Conservation (phyloP, 371 early-diverging fungal genomes). For the Lichtheimia ramosa region DNA sequence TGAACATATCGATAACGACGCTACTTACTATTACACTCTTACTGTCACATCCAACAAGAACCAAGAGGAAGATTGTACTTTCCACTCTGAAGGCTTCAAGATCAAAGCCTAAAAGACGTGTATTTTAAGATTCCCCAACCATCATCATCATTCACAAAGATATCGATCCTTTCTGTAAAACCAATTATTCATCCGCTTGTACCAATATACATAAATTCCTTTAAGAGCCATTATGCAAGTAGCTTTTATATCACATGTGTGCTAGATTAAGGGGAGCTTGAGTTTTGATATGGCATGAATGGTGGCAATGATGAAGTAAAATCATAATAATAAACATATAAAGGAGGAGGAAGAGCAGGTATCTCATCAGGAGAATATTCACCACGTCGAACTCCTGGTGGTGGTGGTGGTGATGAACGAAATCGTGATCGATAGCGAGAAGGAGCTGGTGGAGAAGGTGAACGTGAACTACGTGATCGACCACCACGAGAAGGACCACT, state of each 20-base stretch:
- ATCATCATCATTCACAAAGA: not conserved
- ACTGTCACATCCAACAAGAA: constrained; percentile 8
- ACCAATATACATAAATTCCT: not conserved
- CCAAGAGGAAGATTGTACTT: constrained; percentile 9
- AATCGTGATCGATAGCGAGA: constrained; percentile 13
- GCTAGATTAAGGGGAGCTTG: too few relatives aligned
- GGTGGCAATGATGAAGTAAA: constrained; percentile 9
- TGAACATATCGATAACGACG: constrained; percentile 7
- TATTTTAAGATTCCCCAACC: not conserved
- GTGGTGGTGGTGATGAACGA: constrained; percentile 8
- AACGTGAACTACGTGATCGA: constrained; percentile 32
- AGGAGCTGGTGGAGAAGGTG: constrained; percentile 15
- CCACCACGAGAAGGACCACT: too few relatives aligned
- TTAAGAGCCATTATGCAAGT: too few relatives aligned
- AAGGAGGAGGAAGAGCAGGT: constrained; percentile 1
- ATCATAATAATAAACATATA: not conserved
- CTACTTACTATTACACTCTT: constrained; percentile 17
- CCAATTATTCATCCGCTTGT: not conserved
- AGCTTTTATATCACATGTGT: too few relatives aligned
- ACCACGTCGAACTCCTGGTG: not conserved
- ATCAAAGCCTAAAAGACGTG: constrained; percentile 5
- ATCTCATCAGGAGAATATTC: constrained; percentile 2
- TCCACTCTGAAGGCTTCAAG: constrained; percentile 17
- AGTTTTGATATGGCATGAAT: not conserved
- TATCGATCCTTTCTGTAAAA: not conserved